Base-by-base conservation (phyloP, 2,329 filamentous ascomycete species). In the Aureobasidium pullulans region DNA sequence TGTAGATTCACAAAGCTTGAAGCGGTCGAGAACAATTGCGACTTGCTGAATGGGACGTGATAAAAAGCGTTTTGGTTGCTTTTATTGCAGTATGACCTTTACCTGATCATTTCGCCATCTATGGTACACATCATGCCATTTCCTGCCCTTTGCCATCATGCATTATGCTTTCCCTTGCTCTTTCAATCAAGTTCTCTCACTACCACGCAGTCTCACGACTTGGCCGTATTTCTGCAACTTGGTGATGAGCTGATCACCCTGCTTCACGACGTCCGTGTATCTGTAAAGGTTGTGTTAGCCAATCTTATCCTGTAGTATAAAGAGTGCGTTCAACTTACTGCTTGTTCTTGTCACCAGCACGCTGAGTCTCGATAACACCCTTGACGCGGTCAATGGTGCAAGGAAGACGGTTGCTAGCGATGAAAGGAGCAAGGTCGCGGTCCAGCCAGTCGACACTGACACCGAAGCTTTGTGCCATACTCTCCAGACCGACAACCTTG, bases 191-290 rank as follows among this genome's bases (percentile, higher is more conserved):
- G 57, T 60, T 37, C 94, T 84, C 81, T 99, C 94, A 71, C 93
- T 97, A 42, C 94, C 94, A 69, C 94, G 85, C 76, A 99, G 80
- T 70, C 94, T 84, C 64, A 99, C 94, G 2, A 94, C 89, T 76
- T 99, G 94, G 46, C 94, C 94, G 74, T 99, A 99, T 81, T 99
- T 99, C 78, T 99, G 94, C 67, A 99, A 80, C 82, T 99, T 99
- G 61, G 94, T 99, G 73, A 99, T 97, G 64, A 99, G 82, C 76
- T 96, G 89, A 75, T 99, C 94, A 34, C 94, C 94, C 73, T 97
- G 94, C 78, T 94, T 94, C 62, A 99, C 91, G 39, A 97, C 91
- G 68, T 99, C 94, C 68, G 92, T 89, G 76, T 99, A 99, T 40
- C 70, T 72, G 54, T 3, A 32, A 3, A 9, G 2, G 6, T 23